Evolutionary conservation across 768 basidiomycete genomes (phyloP), one percentile per base, ranked within the genome.

Genomic region (Russula virescens): DNA sequence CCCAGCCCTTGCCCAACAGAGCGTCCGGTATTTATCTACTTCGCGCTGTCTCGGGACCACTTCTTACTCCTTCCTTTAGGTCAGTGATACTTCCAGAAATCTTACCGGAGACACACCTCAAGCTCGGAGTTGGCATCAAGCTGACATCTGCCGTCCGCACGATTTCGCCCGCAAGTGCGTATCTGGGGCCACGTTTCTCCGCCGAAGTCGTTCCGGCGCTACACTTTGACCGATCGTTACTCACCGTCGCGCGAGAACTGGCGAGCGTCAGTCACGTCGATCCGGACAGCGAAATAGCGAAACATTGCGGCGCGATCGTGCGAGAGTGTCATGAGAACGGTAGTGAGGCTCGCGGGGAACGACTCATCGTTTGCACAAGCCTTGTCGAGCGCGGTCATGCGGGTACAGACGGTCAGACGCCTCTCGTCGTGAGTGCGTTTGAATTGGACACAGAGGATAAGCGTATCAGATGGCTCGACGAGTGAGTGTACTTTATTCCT

Each of bases 141-240:
- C 75, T 85, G 45, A 83, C 83, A 3, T 82, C 81, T 16, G 82
- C 82, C 8, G 75, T 83, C 16, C 80, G 83, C 61, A 83, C 82
- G 1, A 83, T 85, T 50, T 83, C 82, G n/a, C 82, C 82, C 2
- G 79, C 81, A 49, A 81, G 82, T 6, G 83, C 81, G 1, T 82
- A 80, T 66, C 69, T 83, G 14, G 82, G 82, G 1, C 82, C 82
- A 3, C 77, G 81, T 21, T 85, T 85, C 70, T 83, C 82, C 3
- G 70, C 76, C 1, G 72, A 80, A 47, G 79, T 83, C 28, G 79
- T 83, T 28, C 82, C 82, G 6, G 74, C 67, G 11, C 74, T 85
- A 19, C 75, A 70, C 25, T 77, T 81, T 72, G 78, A 84, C 60
- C 74, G 71, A 4, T 75, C 75, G 31, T n/a, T n/a, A n/a, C 74